Conservation (phyloP, 345 rosid species). For the Populus euphratica region DNA sequence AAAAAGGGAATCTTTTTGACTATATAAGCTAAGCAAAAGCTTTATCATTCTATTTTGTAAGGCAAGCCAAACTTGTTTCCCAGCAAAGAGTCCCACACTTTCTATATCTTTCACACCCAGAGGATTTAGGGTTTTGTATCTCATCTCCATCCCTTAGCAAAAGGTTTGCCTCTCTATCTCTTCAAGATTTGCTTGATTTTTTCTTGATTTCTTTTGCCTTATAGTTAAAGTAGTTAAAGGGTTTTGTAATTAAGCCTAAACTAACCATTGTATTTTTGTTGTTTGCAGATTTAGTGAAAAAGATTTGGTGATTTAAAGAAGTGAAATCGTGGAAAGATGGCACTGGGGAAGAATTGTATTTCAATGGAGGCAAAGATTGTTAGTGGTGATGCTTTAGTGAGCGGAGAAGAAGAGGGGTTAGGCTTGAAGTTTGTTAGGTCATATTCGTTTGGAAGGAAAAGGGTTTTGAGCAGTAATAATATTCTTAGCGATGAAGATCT, state of each 20-base stretch:
- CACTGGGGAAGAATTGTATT: conserved; percentile 38
- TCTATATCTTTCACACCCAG: too few species aligned
- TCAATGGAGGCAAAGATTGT: conserved; percentile 30
- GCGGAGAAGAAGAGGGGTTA: conserved; percentile 18
- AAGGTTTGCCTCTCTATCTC: too few species aligned
- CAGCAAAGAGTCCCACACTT: too few species aligned
- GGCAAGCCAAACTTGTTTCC: not conserved
- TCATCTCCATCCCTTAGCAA: too few species aligned
- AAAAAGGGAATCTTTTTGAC: too few species aligned
- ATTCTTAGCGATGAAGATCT: conserved; percentile 11
- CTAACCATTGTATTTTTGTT: not conserved
- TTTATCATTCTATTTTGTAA: not conserved
- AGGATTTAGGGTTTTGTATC: too few species aligned
- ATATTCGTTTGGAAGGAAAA: conserved; percentile 55
- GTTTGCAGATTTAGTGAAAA: not conserved
- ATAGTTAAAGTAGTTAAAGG: too few species aligned
- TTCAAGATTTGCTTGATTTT: not conserved
- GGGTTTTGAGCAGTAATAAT: conserved; percentile 46
- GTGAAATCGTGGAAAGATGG: conserved; percentile 28
- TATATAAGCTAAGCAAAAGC: too few species aligned
- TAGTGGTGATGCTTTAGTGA: conserved; percentile 1
- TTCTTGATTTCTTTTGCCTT: not conserved
- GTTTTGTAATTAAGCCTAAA: not conserved
- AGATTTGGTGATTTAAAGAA: too few species aligned
- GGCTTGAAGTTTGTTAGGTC: conserved; percentile 49